Evolutionary conservation across 345 rosid species (phyloP).

Genomic region (Capsella bursapastoris): DNA sequence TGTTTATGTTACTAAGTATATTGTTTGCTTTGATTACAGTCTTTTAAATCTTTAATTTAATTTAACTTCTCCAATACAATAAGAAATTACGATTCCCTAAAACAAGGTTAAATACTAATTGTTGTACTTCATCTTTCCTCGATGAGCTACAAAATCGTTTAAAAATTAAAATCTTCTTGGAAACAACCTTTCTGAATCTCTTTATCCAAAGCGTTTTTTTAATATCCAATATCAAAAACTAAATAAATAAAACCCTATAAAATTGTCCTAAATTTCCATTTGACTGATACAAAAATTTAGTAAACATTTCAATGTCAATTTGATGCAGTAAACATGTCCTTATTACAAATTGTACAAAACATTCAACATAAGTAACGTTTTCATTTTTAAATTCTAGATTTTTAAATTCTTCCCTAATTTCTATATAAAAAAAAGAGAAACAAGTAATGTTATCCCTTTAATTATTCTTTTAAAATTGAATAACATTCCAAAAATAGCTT

Average conservation of each 20-base stretch:
- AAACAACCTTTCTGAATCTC: conserved; percentile 4
- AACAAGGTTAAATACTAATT: no score
- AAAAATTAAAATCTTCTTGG: conserved; percentile 18
- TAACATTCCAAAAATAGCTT: conserved; percentile 19
- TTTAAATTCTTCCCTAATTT: neutral
- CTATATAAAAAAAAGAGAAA: neutral
- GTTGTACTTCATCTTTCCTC: conserved; percentile 1
- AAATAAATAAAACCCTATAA: neutral
- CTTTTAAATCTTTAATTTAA: neutral
- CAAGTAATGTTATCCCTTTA: neutral
- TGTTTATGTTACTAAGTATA: no score
- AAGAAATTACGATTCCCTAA: neutral
- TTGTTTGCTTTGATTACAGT: no score
- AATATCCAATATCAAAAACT: conserved; percentile 3
- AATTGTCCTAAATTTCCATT: neutral
- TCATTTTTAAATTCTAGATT: neutral
- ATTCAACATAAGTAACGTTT: neutral
- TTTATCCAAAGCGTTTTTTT: conserved; percentile 12
- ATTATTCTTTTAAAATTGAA: neutral
- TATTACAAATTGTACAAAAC: neutral
- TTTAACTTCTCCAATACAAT: neutral
- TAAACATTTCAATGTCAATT: no score
- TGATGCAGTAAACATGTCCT: neutral
- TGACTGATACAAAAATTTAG: neutral
- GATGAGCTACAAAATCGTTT: conserved; percentile 17